Conservation (phyloP, 192 early-diverging fungal genomes). For the Dispira simplex region DNA sequence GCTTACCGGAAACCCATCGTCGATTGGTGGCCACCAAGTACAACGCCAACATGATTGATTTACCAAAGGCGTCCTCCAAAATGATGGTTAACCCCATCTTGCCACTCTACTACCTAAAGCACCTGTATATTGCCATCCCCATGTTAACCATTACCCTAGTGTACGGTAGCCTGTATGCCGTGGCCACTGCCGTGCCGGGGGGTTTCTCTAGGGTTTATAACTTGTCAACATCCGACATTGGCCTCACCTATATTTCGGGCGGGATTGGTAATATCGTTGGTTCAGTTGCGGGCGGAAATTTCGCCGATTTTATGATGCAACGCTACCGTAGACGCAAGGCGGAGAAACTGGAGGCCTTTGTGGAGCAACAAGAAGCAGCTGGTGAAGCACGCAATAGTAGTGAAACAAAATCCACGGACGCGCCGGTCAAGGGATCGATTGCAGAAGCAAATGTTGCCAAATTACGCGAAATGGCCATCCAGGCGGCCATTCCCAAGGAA, state of each 20-base stretch:
- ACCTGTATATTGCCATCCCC: constrained; percentile 10
- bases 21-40: constrained; percentile 13
- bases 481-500: neutral
- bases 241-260: constrained; percentile 16
- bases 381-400: neutral
- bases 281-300: constrained; percentile 14
- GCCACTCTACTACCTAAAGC: constrained; percentile 8
- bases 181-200: constrained; percentile 16
- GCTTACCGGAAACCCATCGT: constrained; percentile 27
- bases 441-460: neutral
- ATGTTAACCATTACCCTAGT: constrained; percentile 14
- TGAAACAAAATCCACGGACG: neutral
- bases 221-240: constrained; percentile 14
- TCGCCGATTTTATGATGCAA: constrained; percentile 6
- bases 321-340: neutral
- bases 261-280: constrained; percentile 18
- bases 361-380: too few relatives aligned
- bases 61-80: neutral
- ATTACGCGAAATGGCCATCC: too few relatives aligned
- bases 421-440: neutral
- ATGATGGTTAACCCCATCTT: constrained; percentile 14
- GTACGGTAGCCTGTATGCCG: constrained; percentile 18
- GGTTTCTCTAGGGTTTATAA: constrained; percentile 12
- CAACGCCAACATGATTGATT: constrained; percentile 15
- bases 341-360: neutral